Conservation (phyloP, 1,139 yeast genomes). For the Debaryomyces sp. region DNA sequence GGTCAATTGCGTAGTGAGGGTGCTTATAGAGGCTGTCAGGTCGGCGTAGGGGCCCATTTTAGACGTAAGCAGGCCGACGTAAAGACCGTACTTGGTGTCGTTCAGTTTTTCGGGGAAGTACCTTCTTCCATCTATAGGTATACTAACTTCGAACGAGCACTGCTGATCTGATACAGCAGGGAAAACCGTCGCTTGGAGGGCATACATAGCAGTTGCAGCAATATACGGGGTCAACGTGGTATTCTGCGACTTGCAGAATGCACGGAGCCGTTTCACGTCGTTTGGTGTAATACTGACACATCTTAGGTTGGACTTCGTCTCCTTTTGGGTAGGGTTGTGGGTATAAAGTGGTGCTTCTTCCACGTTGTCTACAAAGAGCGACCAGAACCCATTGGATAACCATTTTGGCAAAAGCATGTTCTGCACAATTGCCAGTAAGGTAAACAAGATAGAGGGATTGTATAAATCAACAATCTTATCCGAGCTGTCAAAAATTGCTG, state of each 20-base stretch:
- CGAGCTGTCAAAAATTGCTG: conserved; percentile 5
- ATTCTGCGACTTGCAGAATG: conserved; percentile 17
- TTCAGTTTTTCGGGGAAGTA: conserved; percentile 19
- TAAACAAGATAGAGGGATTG: neutral
- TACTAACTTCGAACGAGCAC: conserved; percentile 15
- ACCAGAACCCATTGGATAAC: conserved; percentile 6
- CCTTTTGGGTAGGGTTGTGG: conserved; percentile 13
- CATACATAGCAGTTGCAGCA: conserved; percentile 18
- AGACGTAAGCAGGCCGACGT: conserved; percentile 17
- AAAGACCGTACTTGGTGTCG: conserved; percentile 20
- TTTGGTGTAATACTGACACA: conserved; percentile 16
- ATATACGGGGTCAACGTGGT: conserved; percentile 32
- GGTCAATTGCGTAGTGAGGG: conserved; percentile 12
- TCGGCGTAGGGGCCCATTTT: conserved; percentile 16
- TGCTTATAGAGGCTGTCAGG: conserved; percentile 10
- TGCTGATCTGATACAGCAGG: conserved; percentile 12
- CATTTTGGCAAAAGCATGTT: conserved; percentile 12
- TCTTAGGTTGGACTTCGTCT: conserved; percentile 16
- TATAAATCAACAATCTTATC: conserved; percentile 13
- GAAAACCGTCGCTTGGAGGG: conserved; percentile 26
- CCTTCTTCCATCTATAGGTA: conserved; percentile 31
- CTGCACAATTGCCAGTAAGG: neutral
- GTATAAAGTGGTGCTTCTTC: conserved; percentile 20
- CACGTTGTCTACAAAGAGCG: conserved; percentile 2
- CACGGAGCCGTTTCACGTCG: conserved; percentile 14